phyloP scores from a whole-genome alignment of 1,284 basidiomycete genomes.

The Marasmius tenuissimus region DNA sequence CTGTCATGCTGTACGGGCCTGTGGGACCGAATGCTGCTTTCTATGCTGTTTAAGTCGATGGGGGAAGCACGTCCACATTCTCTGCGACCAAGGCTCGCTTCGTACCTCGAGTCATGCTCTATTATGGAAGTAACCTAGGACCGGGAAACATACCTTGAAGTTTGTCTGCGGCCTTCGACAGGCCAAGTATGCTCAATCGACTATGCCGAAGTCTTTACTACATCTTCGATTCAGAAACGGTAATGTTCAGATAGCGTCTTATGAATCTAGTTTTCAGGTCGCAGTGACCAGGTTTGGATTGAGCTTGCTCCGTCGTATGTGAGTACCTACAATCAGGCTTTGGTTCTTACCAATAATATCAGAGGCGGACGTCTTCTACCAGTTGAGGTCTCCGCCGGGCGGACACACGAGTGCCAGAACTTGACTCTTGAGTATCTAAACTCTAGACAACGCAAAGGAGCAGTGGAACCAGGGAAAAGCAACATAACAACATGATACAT shows the following conservation, averaged over 20 bases:
- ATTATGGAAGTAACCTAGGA: conserved; percentile 33
- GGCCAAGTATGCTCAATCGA: conserved; percentile 34
- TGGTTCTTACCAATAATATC: too few relatives aligned
- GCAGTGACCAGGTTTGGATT: too few relatives aligned
- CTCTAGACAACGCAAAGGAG: too few relatives aligned
- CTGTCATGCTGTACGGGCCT: conserved; percentile 39
- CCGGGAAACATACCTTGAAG: conserved; percentile 30
- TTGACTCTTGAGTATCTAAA: too few relatives aligned
- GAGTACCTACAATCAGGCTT: too few relatives aligned
- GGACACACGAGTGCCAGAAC: too few relatives aligned
- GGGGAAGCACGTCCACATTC: conserved; percentile 22
- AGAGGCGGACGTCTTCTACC: too few relatives aligned
- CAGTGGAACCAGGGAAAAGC: too few relatives aligned
- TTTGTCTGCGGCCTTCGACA: conserved; percentile 23
- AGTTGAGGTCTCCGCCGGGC: too few relatives aligned
- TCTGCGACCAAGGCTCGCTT: conserved; percentile 30
- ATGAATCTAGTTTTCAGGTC: too few relatives aligned
- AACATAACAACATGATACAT: too few relatives aligned
- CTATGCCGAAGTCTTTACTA: conserved; percentile 35
- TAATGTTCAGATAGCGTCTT: neutral
- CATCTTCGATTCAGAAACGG: conserved; percentile 13
- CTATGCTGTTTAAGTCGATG: conserved; percentile 37
- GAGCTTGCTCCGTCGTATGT: too few relatives aligned
- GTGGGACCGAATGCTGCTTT: conserved; percentile 34
- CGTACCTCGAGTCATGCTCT: conserved; percentile 35